These are phyloP conservation scores for Baorangia bicolor DNA, from an alignment of 768 basidiomycete genomes.

Conservation along the genomic window DNA sequence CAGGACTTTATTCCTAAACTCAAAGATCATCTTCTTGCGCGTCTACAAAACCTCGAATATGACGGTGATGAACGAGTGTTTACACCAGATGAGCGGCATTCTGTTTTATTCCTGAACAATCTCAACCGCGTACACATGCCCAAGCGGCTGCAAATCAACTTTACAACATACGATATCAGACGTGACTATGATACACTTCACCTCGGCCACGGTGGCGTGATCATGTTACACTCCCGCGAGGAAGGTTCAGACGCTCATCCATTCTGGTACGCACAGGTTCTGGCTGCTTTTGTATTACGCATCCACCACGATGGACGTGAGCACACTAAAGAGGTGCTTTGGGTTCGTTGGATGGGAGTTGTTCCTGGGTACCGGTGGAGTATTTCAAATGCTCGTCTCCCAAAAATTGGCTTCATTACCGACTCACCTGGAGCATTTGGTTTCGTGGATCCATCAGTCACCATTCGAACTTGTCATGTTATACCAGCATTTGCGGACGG, in stretches of 20 bases:
- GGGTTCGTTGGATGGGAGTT: conserved; percentile 40
- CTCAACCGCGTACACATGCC: background rate
- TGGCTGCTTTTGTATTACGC: conserved; percentile 21
- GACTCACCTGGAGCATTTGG: conserved; percentile 33
- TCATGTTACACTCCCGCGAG: conserved; percentile 22
- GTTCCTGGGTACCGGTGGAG: conserved; percentile 22
- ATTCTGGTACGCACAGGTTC: conserved; percentile 25
- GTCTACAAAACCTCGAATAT: background rate
- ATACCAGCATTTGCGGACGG: conserved; percentile 33
- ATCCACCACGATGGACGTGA: background rate
- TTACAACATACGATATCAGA: conserved; percentile 22
- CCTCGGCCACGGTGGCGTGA: conserved; percentile 13
- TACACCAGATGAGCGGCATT: background rate
- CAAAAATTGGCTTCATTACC: conserved; percentile 32
- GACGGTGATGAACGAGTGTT: conserved; percentile 1
- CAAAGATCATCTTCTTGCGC: conserved; percentile 20
- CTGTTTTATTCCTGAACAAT: background rate
- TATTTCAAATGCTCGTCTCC: conserved; percentile 18
- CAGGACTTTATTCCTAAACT: conserved; percentile 24
- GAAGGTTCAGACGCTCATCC: conserved; percentile 10
- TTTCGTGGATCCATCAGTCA: conserved; percentile 32
- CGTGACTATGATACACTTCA: conserved; percentile 10
- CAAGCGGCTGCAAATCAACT: conserved; percentile 3
- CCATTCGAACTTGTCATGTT: conserved; percentile 31
- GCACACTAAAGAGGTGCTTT: conserved; percentile 32